Conservation (phyloP, 352 stramenopile species). For the Pythium insidiosum region DNA sequence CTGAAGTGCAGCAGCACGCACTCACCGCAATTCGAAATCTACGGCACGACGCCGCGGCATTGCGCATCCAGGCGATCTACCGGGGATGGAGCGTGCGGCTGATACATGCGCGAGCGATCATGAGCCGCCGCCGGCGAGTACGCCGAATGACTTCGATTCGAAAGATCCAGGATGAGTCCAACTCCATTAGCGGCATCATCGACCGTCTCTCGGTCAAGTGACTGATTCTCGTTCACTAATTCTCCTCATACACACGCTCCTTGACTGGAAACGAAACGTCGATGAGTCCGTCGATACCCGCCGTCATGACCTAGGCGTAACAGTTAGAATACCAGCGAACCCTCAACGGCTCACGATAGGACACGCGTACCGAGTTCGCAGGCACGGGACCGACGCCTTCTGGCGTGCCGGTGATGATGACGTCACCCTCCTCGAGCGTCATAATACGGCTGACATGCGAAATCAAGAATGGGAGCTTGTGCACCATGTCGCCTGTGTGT, state of each 20-base stretch:
- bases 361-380: slow-evolving; percentile 49
- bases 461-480: slow-evolving; percentile 71
- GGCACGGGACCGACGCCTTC: slow-evolving; percentile 66
- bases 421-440: slow-evolving; percentile 76
- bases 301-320: slow-evolving; percentile 40
- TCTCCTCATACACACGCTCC: slow-evolving; percentile 43
- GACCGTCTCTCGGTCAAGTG: slow-evolving; percentile 16
- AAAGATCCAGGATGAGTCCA: slow-evolving; percentile 17
- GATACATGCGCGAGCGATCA: slow-evolving; percentile 19
- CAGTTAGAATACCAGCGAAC: neutral
- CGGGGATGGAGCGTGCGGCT: slow-evolving; percentile 48
- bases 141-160: slow-evolving; percentile 22
- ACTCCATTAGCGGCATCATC: slow-evolving; percentile 16
- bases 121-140: slow-evolving; percentile 16
- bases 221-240: neutral
- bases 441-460: slow-evolving; percentile 75
- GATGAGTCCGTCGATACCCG: slow-evolving; percentile 60
- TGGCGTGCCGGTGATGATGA: slow-evolving; percentile 82
- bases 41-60: slow-evolving; percentile 57
- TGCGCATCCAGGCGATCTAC: slow-evolving; percentile 69
- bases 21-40: slow-evolving; percentile 46
- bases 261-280: slow-evolving; percentile 63
- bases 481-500: slow-evolving; percentile 74
- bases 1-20: slow-evolving; percentile 30
- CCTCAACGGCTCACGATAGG: neutral